Evolutionary conservation across 2,329 filamentous ascomycete genomes (phyloP).

Genomic region (Chaetomium strumarium): DNA sequence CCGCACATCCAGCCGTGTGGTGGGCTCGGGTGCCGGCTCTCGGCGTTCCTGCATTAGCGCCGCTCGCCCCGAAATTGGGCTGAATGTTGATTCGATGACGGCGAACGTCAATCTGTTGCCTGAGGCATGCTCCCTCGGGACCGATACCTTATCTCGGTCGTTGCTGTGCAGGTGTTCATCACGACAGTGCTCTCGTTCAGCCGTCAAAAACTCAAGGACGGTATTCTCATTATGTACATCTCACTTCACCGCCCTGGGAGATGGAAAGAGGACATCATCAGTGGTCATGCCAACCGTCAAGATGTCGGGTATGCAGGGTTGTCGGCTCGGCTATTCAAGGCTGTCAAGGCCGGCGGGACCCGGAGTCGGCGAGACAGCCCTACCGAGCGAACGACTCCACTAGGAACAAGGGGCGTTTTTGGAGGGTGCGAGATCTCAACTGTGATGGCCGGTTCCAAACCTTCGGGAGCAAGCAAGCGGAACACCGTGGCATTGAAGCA

Average conservation of each 20-base stretch:
- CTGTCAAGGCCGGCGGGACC: neutral
- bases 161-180: neutral
- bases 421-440: no score
- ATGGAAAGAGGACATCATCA: neutral
- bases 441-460: no score
- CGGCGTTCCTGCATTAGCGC: constrained; percentile 18
- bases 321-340: neutral
- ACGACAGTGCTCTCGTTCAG: neutral
- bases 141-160: neutral
- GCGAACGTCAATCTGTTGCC: no score
- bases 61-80: constrained; percentile 7
- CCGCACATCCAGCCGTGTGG: neutral
- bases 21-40: neutral
- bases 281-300: neutral
- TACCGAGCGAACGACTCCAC: neutral
- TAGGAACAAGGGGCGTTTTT: neutral
- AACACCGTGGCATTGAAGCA: no score
- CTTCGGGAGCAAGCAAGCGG: no score
- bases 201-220: neutral
- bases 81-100: neutral
- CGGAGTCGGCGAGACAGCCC: neutral
- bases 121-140: no score
- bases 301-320: neutral
- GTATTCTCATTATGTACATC: no score
- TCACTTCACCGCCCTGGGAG: neutral